Evolutionary conservation across 208 protist species (phyloP), one percentile per base, ranked within the genome.

Genomic region (Trypanosoma brucei): DNA sequence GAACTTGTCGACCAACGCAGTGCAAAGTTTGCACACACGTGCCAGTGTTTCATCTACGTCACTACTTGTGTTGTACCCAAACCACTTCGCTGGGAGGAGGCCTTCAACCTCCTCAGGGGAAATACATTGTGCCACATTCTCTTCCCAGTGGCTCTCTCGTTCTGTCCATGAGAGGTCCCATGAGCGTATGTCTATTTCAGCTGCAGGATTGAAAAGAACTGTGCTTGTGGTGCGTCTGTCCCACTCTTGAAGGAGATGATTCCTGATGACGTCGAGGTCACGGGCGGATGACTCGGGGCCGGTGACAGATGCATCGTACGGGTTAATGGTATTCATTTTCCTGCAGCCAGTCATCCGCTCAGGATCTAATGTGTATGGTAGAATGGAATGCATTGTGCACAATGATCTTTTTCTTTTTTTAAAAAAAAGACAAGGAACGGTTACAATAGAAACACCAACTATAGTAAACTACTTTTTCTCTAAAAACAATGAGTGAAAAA

Each of bases 11-110:
- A 92, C 90, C 6, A 95, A 78, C 0, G 86, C 86, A 7, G 90
- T 95, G 69, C 90, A 95, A 56, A 95, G 78, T 71, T 78, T 87
- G 62, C 90, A 95, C 38, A 95, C 86, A 7, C 82, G 72, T n/a
- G 90, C 84, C 55, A 95, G 70, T 55, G 84, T 89, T 66, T 91
- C 86, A 63, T 95, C 90, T 13, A 92, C 81, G 59, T 93, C 84
- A 63, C 67, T 85, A 68, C 84, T 73, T 40, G 87, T 67, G 55
- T 79, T 76, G 79, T 95, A 93, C 51, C 86, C 90, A 37, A 95
- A 84, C 86, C 90, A 95, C 64, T 91, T 93, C 33, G 78, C 65
- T 0, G 90, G 90, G 45, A 95, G 66, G 38, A 95, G 77, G 38
- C 78, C 83, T 69, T 95, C 90, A 35, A 93, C 86, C 57, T 93